Evolutionary conservation across 148 eudicot genomes (phyloP), one percentile per base, ranked within the genome.

Genomic region (Rhododendron simsii): DNA sequence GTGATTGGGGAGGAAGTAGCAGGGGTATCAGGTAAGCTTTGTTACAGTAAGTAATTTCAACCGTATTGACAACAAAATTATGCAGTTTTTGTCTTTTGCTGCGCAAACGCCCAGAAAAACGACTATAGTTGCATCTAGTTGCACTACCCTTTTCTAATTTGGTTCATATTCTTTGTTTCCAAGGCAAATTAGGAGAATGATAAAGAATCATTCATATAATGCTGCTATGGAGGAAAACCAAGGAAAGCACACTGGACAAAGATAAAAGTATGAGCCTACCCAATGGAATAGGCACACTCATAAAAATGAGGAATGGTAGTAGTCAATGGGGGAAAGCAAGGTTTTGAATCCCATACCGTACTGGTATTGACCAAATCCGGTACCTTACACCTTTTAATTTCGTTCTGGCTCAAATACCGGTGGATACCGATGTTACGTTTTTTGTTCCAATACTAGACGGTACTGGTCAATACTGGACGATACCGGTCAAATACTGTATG

Each of bases 1-100:
- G 92, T 59, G 88, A 90, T 33, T 90, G 92, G 92, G 92, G 92
- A 80, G 92, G 92, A 39, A 90, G 92, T 81, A 90, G 92, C 85
- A 82, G 88, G 51, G 92, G 92, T 45, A 85, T 90, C 86, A 87
- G 87, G 92, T 90, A 41, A 41, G 67, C 77, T 81, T 82, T 84
- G 50, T 16, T 9, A 55, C 21, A 21, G 12, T 57, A 57, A 33
- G 9, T 55, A 81, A 44, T 11, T 18, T 80, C 18, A 8, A 33
- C 28, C 2, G 45, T 23, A 81, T 37, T 30, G 41, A 81, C 23
- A 53, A 53, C 39, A 30, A 55, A 37, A 33, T 57, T 20, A 57
- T 18, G 14, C 35, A 18, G 20, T 47, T 55, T 53, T 61, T 57
- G 74, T 20, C 30, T 82, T 59, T 1, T 61, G 48, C 21, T 61